These are phyloP conservation scores for Aschersonia sp. DNA, from an alignment of 2,329 filamentous ascomycete genomes.

Conservation along the genomic window DNA sequence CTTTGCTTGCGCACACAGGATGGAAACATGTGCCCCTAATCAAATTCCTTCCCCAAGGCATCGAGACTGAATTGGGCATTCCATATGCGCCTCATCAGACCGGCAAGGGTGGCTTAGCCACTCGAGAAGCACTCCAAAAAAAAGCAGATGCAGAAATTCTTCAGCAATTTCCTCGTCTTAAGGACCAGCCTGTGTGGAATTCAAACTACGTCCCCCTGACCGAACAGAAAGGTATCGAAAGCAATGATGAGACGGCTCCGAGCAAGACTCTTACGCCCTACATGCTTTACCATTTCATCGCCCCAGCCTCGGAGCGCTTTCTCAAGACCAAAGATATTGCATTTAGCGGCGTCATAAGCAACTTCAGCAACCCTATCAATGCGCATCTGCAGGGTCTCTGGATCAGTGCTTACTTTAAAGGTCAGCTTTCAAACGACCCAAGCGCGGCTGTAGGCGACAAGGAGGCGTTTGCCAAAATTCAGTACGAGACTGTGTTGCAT, in stretches of 20 bases:
- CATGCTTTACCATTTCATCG: constrained; percentile 31
- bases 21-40: constrained; percentile 41
- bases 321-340: constrained; percentile 23
- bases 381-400: constrained; percentile 41
- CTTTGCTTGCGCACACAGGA: constrained; percentile 41
- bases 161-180: constrained; percentile 34
- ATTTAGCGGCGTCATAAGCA: constrained; percentile 29
- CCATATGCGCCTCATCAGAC: constrained; percentile 18
- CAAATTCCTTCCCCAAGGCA: constrained; percentile 33
- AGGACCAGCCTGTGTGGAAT: constrained; percentile 35
- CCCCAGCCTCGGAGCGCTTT: constrained; percentile 23
- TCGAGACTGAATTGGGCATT: constrained; percentile 32
- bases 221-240: constrained; percentile 20
- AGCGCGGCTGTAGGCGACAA: constrained; percentile 4
- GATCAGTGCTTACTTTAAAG: constrained; percentile 48
- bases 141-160: constrained; percentile 39
- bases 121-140: neutral
- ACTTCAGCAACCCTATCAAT: constrained; percentile 25
- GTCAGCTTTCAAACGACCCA: constrained; percentile 11
- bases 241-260: constrained; percentile 15
- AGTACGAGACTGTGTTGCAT: constrained; percentile 45
- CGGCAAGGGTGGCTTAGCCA: neutral
- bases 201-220: constrained; percentile 25
- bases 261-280: constrained; percentile 15
- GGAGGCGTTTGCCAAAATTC: constrained; percentile 24